Conservation (phyloP, 2,329 filamentous ascomycete species). For the Fusarium beomiforme region DNA sequence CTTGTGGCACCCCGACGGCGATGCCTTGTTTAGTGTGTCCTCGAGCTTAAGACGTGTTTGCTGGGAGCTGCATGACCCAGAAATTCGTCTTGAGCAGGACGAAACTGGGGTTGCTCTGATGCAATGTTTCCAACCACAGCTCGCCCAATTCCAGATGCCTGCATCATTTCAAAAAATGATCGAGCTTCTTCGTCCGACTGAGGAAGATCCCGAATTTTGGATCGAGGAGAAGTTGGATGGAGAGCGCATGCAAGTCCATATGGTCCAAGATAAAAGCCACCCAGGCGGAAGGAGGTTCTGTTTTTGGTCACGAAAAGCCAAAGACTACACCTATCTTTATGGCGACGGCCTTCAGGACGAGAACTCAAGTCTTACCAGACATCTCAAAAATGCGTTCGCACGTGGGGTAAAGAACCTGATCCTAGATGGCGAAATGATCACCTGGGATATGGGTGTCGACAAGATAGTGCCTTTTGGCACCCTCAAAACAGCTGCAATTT, state of each 20-base stretch:
- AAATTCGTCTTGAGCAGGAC: conserved; percentile 76
- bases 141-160: conserved; percentile 90
- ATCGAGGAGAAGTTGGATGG: conserved; percentile 98
- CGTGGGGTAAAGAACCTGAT: conserved; percentile 85
- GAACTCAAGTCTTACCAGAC: conserved; percentile 80
- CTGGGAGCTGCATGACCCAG: conserved; percentile 87
- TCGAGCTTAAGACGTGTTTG: conserved; percentile 91
- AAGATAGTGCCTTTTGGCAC: conserved; percentile 91
- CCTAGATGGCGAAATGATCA: conserved; percentile 98
- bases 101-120: conserved; percentile 82
- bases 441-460: conserved; percentile 89
- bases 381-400: conserved; percentile 81
- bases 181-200: conserved; percentile 69
- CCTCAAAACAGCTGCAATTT: conserved; percentile 87
- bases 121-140: conserved; percentile 96
- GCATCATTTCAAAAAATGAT: conserved; percentile 82
- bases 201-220: conserved; percentile 85
- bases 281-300: conserved; percentile 78
- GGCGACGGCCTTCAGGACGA: conserved; percentile 79
- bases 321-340: conserved; percentile 96
- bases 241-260: conserved; percentile 96
- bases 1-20: conserved; percentile 82
- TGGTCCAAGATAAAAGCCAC: conserved; percentile 74
- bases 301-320: conserved; percentile 96
- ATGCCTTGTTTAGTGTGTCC: conserved; percentile 86